Percentiles rank a stretch among this genome's conserved stretches.
Conservation (phyloP, 106 monocot genomes). For the Apostasia ramifera region DNA sequence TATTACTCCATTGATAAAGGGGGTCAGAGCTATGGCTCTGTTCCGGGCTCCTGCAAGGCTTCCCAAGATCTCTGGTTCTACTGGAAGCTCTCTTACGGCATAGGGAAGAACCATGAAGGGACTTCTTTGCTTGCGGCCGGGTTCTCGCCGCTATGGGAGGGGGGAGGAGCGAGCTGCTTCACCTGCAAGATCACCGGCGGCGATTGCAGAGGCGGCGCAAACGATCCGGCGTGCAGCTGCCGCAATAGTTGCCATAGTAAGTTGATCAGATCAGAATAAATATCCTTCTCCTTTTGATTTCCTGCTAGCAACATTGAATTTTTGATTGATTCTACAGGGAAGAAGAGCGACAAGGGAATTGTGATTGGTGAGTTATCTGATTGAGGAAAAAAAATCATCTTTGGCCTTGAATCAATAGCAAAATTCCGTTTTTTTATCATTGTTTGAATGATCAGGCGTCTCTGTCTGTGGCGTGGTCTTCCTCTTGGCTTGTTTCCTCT, state of each 20-base stretch:
- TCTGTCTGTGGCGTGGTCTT: background rate
- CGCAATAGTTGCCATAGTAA: background rate
- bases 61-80: constrained; percentile 9
- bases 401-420: background rate
- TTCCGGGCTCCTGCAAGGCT: constrained; percentile 1
- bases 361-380: constrained; percentile 5
- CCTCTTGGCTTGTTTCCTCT: background rate
- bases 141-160: constrained; percentile 2
- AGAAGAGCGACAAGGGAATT: background rate
- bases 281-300: background rate
- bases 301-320: background rate
- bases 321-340: background rate
- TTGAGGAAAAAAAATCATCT: background rate
- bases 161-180: background rate
- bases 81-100: constrained; percentile 7
- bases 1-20: background rate
- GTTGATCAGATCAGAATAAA: background rate
- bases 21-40: background rate
- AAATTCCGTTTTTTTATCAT: background rate
- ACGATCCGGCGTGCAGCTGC: constrained; percentile 1
- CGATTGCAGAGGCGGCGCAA: background rate
- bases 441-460: background rate
- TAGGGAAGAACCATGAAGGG: background rate
- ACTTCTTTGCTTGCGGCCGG: constrained; percentile 5
- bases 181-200: background rate